Evolutionary conservation across 305 asterid species (phyloP).

Genomic region (Solanum aculeatissimum): DNA sequence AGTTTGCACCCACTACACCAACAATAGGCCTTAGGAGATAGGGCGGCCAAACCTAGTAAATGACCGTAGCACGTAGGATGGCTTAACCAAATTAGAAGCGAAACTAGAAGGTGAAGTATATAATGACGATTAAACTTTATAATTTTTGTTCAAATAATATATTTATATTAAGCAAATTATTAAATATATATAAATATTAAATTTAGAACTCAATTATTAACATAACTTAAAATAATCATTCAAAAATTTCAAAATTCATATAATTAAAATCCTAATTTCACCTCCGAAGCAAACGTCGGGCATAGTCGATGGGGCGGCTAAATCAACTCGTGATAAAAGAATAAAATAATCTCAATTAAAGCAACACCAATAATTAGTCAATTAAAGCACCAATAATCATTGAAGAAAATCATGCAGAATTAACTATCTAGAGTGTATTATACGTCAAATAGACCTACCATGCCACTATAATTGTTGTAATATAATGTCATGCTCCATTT

Average conservation of each 20-base stretch:
- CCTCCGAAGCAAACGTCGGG: background rate
- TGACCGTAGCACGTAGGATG: background rate
- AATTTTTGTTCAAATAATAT: background rate
- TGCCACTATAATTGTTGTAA: background rate
- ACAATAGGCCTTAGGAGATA: background rate
- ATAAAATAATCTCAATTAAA: background rate
- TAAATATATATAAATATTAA: background rate
- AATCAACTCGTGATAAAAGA: background rate
- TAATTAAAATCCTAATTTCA: rapidly evolving
- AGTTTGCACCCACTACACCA: background rate
- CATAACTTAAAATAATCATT: rapidly evolving
- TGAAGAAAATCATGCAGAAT: background rate
- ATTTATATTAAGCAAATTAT: background rate
- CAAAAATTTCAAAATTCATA: background rate
- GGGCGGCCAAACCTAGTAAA: background rate
- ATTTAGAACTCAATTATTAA: background rate
- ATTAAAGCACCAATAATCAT: too few species aligned
- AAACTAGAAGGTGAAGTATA: background rate
- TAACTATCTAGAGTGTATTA: background rate
- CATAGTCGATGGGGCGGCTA: background rate
- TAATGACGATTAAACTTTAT: background rate
- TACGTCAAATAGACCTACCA: too few species aligned
- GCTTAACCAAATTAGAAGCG: background rate
- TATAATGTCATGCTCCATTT: background rate
- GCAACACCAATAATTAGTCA: background rate